These are phyloP conservation scores for Candida sojae DNA, from an alignment of 1,139 yeast genomes.

Conservation along the genomic window DNA sequence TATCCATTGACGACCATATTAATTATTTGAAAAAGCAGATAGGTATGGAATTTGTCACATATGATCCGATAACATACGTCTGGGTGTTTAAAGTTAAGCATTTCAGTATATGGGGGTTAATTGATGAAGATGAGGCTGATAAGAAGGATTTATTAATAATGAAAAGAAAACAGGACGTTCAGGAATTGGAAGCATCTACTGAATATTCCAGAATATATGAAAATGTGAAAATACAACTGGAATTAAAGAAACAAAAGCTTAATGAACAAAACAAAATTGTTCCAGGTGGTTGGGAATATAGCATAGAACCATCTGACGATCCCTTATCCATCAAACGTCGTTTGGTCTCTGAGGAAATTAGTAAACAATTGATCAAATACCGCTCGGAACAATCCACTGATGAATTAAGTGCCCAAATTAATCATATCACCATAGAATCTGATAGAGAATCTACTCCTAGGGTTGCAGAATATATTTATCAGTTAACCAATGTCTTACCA, in stretches of 20 bases:
- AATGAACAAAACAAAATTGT: constrained; percentile 29
- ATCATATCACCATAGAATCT: constrained; percentile 34
- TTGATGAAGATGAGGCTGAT: constrained; percentile 68
- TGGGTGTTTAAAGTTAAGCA: constrained; percentile 89
- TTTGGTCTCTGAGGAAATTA: constrained; percentile 32
- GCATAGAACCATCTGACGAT: constrained; percentile 19
- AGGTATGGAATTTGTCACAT: constrained; percentile 80
- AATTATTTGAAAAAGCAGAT: constrained; percentile 46
- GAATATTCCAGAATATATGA: constrained; percentile 33
- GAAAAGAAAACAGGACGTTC: constrained; percentile 32
- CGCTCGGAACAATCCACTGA: constrained; percentile 19
- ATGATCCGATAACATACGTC: constrained; percentile 71
- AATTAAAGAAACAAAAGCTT: constrained; percentile 38
- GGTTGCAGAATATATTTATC: constrained; percentile 33
- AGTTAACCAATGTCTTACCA: constrained; percentile 33
- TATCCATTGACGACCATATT: constrained; percentile 37
- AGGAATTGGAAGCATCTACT: constrained; percentile 23
- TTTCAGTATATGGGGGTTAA: constrained; percentile 91
- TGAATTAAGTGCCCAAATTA: constrained; percentile 26
- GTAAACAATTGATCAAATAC: constrained; percentile 22
- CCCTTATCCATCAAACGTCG: constrained; percentile 25
- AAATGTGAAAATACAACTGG: constrained; percentile 28
- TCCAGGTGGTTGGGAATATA: constrained; percentile 41
- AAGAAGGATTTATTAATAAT: constrained; percentile 33
- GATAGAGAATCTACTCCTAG: constrained; percentile 14